A percentile compares a stretch with the other conserved stretches of the same genome.
phyloP scores from a whole-genome alignment of 2,329 filamentous ascomycete species.

The Helotiales sp. region DNA sequence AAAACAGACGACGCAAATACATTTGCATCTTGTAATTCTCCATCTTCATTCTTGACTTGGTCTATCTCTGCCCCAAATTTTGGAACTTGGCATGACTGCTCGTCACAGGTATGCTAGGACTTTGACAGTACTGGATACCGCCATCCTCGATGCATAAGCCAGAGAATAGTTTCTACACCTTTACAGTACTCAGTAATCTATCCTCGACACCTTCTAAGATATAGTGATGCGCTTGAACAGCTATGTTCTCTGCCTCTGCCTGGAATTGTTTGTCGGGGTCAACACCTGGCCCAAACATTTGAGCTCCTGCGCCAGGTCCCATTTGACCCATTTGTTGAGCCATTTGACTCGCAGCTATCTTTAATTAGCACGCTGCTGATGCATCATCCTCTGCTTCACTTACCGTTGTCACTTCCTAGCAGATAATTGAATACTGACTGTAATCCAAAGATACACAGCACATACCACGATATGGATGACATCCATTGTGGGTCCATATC shows the following conservation, averaged over 20 bases:
- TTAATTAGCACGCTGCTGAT: slow-evolving; percentile 2
- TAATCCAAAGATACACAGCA: slow-evolving; percentile 92
- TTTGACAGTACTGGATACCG: not conserved
- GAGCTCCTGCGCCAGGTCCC: slow-evolving; percentile 59
- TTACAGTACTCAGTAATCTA: slow-evolving; percentile 62
- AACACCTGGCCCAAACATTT: slow-evolving; percentile 88
- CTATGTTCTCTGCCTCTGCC: slow-evolving; percentile 90
- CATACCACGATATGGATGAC: slow-evolving; percentile 98
- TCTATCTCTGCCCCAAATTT: no score
- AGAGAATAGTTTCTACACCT: slow-evolving; percentile 18
- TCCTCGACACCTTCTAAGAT: slow-evolving; percentile 87
- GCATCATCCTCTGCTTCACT: slow-evolving; percentile 32
- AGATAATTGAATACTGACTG: slow-evolving; percentile 98
- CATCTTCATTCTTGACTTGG: no score
- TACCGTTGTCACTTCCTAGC: slow-evolving; percentile 93
- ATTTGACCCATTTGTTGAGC: slow-evolving; percentile 79
- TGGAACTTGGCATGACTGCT: no score
- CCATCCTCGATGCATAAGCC: not conserved
- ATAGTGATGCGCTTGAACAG: slow-evolving; percentile 91
- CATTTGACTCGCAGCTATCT: slow-evolving; percentile 83
- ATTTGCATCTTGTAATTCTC: no score
- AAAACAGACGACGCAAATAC: no score
- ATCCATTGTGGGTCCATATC: slow-evolving; percentile 99
- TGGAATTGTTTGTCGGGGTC: slow-evolving; percentile 96
- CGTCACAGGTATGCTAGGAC: no score